Evolutionary conservation across 2,329 filamentous ascomycete species (phyloP).

Genomic region (Colletotrichum sp.): DNA sequence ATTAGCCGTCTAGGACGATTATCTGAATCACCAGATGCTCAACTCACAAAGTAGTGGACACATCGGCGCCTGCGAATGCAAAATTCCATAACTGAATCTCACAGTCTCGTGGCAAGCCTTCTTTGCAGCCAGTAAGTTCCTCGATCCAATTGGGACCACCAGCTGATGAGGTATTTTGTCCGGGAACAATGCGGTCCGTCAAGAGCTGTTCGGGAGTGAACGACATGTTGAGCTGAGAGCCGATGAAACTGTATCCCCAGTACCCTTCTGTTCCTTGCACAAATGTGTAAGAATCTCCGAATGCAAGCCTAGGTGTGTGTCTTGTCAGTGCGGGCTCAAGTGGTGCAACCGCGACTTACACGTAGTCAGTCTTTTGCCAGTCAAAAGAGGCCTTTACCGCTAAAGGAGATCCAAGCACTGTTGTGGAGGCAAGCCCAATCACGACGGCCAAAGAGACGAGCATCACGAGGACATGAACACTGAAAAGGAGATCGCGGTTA

Average conservation of each 20-base stretch:
- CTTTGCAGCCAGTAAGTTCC: constrained; percentile 53
- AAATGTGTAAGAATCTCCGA: constrained; percentile 58
- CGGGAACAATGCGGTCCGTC: constrained; percentile 47
- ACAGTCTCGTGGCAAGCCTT: constrained; percentile 48
- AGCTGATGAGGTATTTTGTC: constrained; percentile 55
- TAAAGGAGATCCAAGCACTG: not conserved
- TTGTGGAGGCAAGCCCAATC: not conserved
- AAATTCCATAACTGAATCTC: constrained; percentile 59
- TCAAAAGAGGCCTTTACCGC: not conserved
- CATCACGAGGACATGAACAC: not conserved
- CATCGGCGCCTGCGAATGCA: constrained; percentile 58
- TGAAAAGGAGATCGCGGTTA: not conserved
- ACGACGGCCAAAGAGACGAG: not conserved
- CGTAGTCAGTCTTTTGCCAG: constrained; percentile 26
- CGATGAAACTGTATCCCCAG: constrained; percentile 59
- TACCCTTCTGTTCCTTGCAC: constrained; percentile 58
- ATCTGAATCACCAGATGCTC: not conserved
- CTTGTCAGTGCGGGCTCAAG: fast-evolving
- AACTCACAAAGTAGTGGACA: constrained; percentile 7
- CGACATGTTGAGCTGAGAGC: constrained; percentile 51
- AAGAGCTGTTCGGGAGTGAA: constrained; percentile 50
- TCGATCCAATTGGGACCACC: constrained; percentile 62
- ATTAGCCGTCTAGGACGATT: not conserved
- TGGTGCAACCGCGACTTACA: constrained; percentile 17
- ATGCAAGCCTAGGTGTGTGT: constrained; percentile 40